Percentiles rank a stretch among this genome's conserved stretches.
Conservation (phyloP, 1,139 yeast genomes). For the Yamadazyma jaroonii region DNA sequence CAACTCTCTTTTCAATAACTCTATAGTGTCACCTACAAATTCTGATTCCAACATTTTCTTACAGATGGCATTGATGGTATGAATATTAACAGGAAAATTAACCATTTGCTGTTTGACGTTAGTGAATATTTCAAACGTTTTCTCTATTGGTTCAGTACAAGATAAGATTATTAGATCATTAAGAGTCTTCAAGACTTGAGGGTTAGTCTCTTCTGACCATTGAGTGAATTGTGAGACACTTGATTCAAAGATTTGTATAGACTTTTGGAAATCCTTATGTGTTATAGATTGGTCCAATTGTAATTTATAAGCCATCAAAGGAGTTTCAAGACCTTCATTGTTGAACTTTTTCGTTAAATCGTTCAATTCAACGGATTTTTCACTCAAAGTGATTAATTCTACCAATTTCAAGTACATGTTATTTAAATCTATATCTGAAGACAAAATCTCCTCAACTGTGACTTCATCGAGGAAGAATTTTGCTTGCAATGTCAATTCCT, state of each 20-base stretch:
- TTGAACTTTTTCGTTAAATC: slow-evolving; percentile 12
- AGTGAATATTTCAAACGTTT: slow-evolving; percentile 32
- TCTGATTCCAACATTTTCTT: slow-evolving; percentile 45
- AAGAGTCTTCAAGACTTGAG: slow-evolving; percentile 27
- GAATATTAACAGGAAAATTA: slow-evolving; percentile 25
- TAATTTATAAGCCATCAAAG: slow-evolving; percentile 26
- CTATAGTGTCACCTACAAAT: slow-evolving; percentile 56
- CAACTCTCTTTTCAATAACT: slow-evolving; percentile 58
- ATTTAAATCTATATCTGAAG: slow-evolving; percentile 10
- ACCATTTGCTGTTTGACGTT: slow-evolving; percentile 39
- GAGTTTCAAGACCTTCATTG: slow-evolving; percentile 16
- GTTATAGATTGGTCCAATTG: slow-evolving; percentile 29
- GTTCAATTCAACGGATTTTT: background rate
- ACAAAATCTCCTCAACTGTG: background rate
- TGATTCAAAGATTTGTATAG: slow-evolving; percentile 31
- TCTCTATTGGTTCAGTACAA: slow-evolving; percentile 21
- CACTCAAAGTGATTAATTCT: slow-evolving; percentile 14
- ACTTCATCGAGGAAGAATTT: slow-evolving; percentile 5
- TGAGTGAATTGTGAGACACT: slow-evolving; percentile 23
- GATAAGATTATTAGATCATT: slow-evolving; percentile 29
- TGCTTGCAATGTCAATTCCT: slow-evolving; percentile 12
- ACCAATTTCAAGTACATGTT: slow-evolving; percentile 17
- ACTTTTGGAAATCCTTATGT: slow-evolving; percentile 19
- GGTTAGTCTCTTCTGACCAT: slow-evolving; percentile 34
- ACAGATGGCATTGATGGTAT: slow-evolving; percentile 49